Evolutionary conservation across 108 stramenopile genomes (phyloP).

Genomic region (Cyclostephanos tholiformis): DNA sequence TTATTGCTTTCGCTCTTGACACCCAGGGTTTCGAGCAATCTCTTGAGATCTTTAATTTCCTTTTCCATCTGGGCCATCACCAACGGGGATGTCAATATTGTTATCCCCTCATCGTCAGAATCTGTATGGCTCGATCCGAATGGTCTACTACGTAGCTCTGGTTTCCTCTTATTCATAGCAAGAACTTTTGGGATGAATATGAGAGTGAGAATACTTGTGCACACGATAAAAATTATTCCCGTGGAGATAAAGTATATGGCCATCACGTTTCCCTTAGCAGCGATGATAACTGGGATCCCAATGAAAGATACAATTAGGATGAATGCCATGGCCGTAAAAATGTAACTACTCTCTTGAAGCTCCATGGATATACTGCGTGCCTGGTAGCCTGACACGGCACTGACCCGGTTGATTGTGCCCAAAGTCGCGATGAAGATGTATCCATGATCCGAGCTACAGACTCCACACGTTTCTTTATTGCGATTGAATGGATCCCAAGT

Average conservation of each 20-base stretch:
- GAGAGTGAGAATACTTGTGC: constrained; percentile 18
- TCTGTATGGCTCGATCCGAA: too few relatives aligned
- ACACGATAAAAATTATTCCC: constrained; percentile 33
- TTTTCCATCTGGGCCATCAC: not conserved
- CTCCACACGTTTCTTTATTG: constrained; percentile 19
- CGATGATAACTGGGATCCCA: constrained; percentile 31
- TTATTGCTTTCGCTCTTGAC: too few relatives aligned
- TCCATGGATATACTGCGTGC: constrained; percentile 30
- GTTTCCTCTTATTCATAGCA: not conserved
- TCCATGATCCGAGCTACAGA: constrained; percentile 38
- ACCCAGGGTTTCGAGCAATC: not conserved
- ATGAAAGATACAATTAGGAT: constrained; percentile 28
- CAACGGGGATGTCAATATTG: not conserved
- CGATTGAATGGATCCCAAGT: constrained; percentile 34
- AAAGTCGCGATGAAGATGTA: constrained; percentile 32
- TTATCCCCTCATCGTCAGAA: not conserved
- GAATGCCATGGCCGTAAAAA: constrained; percentile 10
- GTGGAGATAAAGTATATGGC: constrained; percentile 33
- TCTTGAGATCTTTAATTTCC: not conserved
- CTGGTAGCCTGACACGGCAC: constrained; percentile 38
- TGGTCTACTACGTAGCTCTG: not conserved
- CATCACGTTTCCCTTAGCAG: constrained; percentile 31
- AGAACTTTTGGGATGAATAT: constrained; percentile 33
- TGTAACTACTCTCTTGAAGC: constrained; percentile 25
- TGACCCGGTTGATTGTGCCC: constrained; percentile 44